Evolutionary conservation across 768 basidiomycete species (phyloP), one percentile per base, ranked within the genome.

Genomic region (Cytidiella melzeri): DNA sequence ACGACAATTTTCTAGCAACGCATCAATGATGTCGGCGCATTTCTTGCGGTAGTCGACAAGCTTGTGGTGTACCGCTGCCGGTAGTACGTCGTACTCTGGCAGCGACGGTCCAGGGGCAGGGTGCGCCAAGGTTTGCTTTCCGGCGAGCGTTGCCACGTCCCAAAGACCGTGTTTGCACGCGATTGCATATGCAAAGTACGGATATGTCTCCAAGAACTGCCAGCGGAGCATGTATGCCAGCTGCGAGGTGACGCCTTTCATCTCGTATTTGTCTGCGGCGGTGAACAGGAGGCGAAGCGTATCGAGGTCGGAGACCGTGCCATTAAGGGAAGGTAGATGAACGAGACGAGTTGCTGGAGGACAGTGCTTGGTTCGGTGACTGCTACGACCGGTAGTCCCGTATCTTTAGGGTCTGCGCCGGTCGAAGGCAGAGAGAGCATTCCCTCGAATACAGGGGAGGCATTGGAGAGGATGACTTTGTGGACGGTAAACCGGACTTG

Each of bases 391-490:
- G 43, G 43, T 3, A 38, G 36, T 20, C 4, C 23, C 20, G 4
- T 5, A 13, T 9, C 10, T 24, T 11, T 13, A 18, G 36, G 23
- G 3, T 13, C 24, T 3, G 36, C 3, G 36, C 26, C 26, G 4
- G 47, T 37, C 19, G 25, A 34, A 3, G 49, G 49, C 20, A 51
- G 4, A 19, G 26, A 34, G 12, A 68, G 52, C 61, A 69, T 63
- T 43, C 60, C 57, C n/a, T 41, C 49, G 44, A 68, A 67, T 24
- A 69, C 41, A 3, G 57, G 55, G 2, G 67, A 67, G 0, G 65
- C 62, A 11, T 56, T 54, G 23, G 57, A 38, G 12, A 70, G 63
- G 19, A 66, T 64, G 11, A 43, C 41, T 19, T 59, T 58, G 51
- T 60, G 63, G 24, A 63, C 61, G 23, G 48, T 58, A 52, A 66